Conservation (phyloP, 306 rosid species). For the Dalbergia cochinchinensis region DNA sequence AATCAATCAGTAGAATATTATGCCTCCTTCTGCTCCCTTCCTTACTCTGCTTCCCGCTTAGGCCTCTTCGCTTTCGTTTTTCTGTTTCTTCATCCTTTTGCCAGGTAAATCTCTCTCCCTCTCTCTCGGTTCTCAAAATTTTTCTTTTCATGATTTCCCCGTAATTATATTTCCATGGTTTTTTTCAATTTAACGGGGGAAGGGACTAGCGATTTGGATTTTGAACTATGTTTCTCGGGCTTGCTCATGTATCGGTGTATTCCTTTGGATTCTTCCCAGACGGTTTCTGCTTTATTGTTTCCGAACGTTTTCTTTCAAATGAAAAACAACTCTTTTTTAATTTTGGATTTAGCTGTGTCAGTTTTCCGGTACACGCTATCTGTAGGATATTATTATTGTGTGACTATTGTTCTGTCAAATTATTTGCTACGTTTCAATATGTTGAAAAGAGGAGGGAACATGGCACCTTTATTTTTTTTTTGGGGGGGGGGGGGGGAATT, state of each 20-base stretch:
- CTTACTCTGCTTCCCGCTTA: constrained; percentile 7
- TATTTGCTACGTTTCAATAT: not conserved
- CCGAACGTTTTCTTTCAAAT: not conserved
- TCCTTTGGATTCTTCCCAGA: not conserved
- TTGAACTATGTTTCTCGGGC: not conserved
- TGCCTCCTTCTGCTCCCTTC: constrained; percentile 4
- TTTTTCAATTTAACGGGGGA: not conserved
- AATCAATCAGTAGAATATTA: not conserved
- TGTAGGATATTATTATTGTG: not conserved
- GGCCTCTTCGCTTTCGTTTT: constrained; percentile 1
- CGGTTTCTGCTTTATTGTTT: constrained; percentile 27
- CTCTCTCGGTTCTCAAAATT: no score
- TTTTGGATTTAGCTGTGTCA: not conserved
- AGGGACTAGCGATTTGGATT: constrained; percentile 3
- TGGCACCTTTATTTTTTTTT: not conserved
- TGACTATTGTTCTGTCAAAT: not conserved
- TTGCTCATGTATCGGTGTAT: not conserved
- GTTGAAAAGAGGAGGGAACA: constrained; percentile 22
- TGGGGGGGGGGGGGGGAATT: no score
- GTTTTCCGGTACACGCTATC: not conserved
- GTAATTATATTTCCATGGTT: not conserved
- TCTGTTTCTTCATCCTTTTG: not conserved
- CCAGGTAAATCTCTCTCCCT: constrained; percentile 6
- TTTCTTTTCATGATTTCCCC: not conserved
- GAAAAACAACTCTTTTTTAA: not conserved